Percentiles rank a stretch among this genome's conserved stretches.
phyloP scores from a whole-genome alignment of 805 yeast genomes.

The Clavispora phyllophila region DNA sequence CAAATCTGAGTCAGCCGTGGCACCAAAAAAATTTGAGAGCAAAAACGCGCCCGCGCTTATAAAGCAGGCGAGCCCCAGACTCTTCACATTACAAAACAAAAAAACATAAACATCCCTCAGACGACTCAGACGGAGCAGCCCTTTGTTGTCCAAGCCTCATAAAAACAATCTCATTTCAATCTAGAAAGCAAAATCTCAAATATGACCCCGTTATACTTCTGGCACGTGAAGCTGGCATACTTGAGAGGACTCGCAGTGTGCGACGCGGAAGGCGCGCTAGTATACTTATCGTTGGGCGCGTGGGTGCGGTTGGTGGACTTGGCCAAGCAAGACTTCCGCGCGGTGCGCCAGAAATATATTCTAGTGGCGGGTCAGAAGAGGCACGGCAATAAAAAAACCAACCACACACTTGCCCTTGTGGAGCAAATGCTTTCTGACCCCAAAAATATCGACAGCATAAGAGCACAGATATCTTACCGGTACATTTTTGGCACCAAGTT shows the following conservation, averaged over 20 bases:
- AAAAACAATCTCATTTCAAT: too few species aligned
- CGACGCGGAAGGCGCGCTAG: conserved; percentile 8
- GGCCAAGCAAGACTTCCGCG: conserved; percentile 9
- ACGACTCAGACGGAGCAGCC: too few species aligned
- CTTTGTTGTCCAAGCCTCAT: too few species aligned
- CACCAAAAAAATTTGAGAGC: not conserved
- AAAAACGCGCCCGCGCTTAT: not conserved
- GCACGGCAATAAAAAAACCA: not conserved
- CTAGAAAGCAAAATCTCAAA: too few species aligned
- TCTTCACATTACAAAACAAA: too few species aligned
- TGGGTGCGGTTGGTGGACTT: conserved; percentile 12
- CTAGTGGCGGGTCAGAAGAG: conserved; percentile 7
- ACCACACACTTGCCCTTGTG: not conserved
- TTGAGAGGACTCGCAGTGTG: conserved; percentile 11
- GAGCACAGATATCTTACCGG: conserved; percentile 17
- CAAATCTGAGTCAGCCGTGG: too few species aligned
- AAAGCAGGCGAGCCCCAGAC: too few species aligned
- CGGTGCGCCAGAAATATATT: not conserved
- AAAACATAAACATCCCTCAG: not conserved
- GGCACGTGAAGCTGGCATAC: conserved; percentile 11
- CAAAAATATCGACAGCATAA: not conserved
- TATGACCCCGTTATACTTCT: conserved; percentile 5
- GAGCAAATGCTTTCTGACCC: conserved; percentile 6
- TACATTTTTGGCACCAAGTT: conserved; percentile 35
- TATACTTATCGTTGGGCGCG: conserved; percentile 11